Percentiles rank a stretch among this genome's conserved stretches.
Evolutionary conservation across 805 yeast genomes (phyloP).

Genomic region (Metschnikowia dekortorum): DNA sequence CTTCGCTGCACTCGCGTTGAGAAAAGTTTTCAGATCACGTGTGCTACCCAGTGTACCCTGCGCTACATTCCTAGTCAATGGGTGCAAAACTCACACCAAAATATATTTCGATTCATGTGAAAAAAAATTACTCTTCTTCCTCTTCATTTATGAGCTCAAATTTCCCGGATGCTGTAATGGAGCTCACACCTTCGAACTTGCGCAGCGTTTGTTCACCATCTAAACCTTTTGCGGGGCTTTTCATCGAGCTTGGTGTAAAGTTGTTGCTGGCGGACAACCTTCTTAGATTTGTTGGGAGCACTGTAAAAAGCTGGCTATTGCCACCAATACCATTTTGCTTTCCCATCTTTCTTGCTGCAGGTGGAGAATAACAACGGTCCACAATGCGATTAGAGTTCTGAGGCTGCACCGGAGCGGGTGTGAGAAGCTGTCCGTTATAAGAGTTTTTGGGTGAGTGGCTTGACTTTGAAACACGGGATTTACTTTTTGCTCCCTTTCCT

Average conservation of each 20-base stretch:
- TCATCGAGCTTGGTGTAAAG: not conserved
- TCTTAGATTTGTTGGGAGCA: not conserved
- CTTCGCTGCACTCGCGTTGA: conserved; percentile 12
- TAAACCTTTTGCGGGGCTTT: not conserved
- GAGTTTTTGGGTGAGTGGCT: conserved; percentile 2
- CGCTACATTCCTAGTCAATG: not conserved
- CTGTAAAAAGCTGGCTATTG: not conserved
- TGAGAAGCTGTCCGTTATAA: conserved; percentile 3
- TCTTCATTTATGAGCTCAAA: conserved; percentile 4
- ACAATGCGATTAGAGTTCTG: not conserved
- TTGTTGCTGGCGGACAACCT: not conserved
- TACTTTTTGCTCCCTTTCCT: conserved; percentile 7
- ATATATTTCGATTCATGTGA: not conserved
- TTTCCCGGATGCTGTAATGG: not conserved
- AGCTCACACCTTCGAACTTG: not conserved
- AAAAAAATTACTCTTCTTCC: conserved; percentile 1
- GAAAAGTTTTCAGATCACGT: conserved; percentile 20
- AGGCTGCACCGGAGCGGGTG: conserved; percentile 9
- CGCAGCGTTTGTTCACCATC: not conserved
- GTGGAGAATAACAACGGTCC: conserved; percentile 2
- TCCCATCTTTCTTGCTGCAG: not conserved
- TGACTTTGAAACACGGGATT: conserved; percentile 4
- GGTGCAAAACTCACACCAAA: conserved; percentile 9
- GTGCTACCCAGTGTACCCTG: conserved; percentile 1
- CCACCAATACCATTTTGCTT: not conserved